These are phyloP conservation scores for Lumnitzera littorea DNA, from an alignment of 345 rosid species.

Conservation along the genomic window DNA sequence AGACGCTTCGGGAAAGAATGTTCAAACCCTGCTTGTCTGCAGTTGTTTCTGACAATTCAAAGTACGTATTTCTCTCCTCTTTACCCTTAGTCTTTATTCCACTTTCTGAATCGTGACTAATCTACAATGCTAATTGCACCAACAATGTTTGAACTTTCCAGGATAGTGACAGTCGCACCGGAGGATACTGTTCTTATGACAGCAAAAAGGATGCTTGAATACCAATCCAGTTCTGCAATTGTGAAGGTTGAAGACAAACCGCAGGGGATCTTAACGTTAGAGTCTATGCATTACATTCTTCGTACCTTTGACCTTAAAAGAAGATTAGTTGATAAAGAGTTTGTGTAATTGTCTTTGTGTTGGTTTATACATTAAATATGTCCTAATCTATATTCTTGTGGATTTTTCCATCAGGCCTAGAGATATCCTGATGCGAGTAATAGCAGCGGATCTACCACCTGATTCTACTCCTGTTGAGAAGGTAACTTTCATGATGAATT, in stretches of 20 bases:
- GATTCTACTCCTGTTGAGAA: conserved; percentile 70
- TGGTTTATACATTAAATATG: too few relatives aligned
- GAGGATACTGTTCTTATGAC: conserved; percentile 67
- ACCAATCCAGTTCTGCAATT: conserved; percentile 59
- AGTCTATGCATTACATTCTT: conserved; percentile 15
- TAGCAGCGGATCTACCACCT: conserved; percentile 68
- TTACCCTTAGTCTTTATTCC: conserved; percentile 1
- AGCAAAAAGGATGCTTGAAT: conserved; percentile 85
- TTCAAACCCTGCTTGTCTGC: conserved; percentile 89
- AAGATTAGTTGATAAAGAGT: too few relatives aligned
- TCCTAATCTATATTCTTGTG: too few relatives aligned
- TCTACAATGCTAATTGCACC: conserved; percentile 10
- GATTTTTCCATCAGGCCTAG: conserved; percentile 49
- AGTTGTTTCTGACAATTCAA: conserved; percentile 76
- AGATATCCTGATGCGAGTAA: conserved; percentile 96
- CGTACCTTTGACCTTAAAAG: too few relatives aligned
- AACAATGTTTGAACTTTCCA: conserved; percentile 26
- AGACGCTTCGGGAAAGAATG: conserved; percentile 85
- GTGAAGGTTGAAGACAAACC: conserved; percentile 73
- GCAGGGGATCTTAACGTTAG: conserved; percentile 77
- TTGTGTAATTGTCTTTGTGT: too few relatives aligned
- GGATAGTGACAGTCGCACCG: conserved; percentile 76
- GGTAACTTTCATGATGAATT: conserved; percentile 33
- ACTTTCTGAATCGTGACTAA: neutral
- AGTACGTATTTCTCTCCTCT: conserved; percentile 65